These are phyloP conservation scores for Podochytrium sp. DNA, from an alignment of 192 early-diverging fungal genomes.

Conservation along the genomic window DNA sequence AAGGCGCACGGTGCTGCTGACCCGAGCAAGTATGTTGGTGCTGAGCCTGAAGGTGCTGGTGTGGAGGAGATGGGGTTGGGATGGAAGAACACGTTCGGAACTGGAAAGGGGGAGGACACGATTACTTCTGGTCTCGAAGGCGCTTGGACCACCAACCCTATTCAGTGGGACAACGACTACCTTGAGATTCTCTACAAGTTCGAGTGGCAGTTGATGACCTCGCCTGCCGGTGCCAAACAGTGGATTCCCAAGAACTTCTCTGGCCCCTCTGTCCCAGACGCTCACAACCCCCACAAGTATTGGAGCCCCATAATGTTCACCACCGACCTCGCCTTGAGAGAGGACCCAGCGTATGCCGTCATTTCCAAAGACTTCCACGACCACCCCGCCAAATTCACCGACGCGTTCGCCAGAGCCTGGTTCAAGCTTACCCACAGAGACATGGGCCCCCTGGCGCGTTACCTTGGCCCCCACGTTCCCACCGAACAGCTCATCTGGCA, in stretches of 20 bases:
- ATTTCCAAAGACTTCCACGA: conserved; percentile 17
- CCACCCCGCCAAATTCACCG: conserved; percentile 26
- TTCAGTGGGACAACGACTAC: conserved; percentile 36
- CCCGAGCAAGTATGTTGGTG: conserved; percentile 17
- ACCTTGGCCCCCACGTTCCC: conserved; percentile 30
- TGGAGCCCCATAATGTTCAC: conserved; percentile 29
- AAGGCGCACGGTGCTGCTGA: conserved; percentile 30
- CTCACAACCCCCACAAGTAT: not conserved
- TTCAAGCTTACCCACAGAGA: conserved; percentile 44
- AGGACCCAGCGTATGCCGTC: conserved; percentile 20
- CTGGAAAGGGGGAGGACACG: conserved; percentile 38
- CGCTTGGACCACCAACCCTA: conserved; percentile 24
- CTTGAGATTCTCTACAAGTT: conserved; percentile 34
- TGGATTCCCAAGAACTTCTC: conserved; percentile 27
- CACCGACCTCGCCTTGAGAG: conserved; percentile 26
- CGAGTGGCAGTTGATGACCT: conserved; percentile 31
- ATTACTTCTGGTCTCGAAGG: conserved; percentile 43
- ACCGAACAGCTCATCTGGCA: conserved; percentile 39
- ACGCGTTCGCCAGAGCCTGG: conserved; percentile 43
- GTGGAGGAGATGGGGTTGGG: conserved; percentile 18
- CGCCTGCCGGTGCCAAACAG: conserved; percentile 37
- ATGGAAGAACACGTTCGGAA: conserved; percentile 27
- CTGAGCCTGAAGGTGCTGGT: conserved; percentile 21
- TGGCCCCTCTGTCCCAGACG: conserved; percentile 4
- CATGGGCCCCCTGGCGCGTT: conserved; percentile 40